Percentiles rank a stretch among this genome's conserved stretches.
Conservation (phyloP, 352 stramenopile genomes). For the Blastocystis sp. region DNA sequence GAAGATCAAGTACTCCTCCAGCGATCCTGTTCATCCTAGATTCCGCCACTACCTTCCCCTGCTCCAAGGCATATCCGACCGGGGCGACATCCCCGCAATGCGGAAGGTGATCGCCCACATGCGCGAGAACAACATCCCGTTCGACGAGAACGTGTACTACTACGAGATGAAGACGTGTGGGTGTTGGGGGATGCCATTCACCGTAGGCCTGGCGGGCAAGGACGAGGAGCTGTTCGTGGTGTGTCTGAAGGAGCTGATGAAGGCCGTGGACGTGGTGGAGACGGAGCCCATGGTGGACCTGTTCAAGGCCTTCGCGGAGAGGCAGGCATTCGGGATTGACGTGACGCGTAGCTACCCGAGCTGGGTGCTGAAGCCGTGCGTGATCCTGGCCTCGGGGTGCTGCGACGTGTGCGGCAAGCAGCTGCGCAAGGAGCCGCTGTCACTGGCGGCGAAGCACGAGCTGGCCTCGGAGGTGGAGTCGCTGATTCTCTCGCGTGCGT, state of each 20-base stretch:
- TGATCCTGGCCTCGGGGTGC: constrained; percentile 17
- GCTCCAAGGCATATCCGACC: constrained; percentile 11
- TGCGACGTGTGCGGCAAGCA: constrained; percentile 17
- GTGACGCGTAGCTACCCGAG: constrained; percentile 32
- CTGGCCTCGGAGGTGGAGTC: constrained; percentile 30
- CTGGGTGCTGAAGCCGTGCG: constrained; percentile 20
- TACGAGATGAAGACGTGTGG: constrained; percentile 39
- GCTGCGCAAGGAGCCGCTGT: neutral
- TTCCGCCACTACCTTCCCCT: constrained; percentile 48
- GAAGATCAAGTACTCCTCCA: neutral
- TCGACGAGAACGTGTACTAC: constrained; percentile 43
- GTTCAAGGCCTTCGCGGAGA: neutral
- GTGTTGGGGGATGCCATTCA: neutral
- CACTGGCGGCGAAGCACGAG: constrained; percentile 9
- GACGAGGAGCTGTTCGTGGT: constrained; percentile 4
- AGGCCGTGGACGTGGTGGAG: neutral
- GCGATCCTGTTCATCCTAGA: neutral
- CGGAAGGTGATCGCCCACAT: constrained; percentile 13
- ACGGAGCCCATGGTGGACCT: neutral
- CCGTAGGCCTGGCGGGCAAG: neutral
- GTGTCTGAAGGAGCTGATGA: constrained; percentile 26
- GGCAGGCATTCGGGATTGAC: neutral
- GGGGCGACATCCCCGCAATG: constrained; percentile 13
- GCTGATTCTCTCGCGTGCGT: neutral
- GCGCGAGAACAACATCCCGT: neutral